Conservation (phyloP, 2,329 filamentous ascomycete genomes). For the Mycosphaerella sp. region DNA sequence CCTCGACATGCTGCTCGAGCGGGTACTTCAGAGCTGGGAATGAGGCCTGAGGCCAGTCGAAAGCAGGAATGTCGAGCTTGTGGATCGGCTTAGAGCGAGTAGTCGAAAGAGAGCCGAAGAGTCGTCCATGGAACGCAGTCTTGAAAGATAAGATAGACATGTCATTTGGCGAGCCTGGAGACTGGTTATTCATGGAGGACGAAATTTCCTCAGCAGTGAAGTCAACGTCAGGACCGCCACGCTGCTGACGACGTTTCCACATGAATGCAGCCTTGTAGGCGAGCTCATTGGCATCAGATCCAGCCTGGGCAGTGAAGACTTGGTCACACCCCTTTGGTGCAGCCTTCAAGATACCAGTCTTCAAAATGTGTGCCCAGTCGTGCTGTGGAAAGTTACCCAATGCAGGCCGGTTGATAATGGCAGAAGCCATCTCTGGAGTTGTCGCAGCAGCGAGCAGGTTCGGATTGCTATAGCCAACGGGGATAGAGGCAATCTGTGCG, state of each 20-base stretch:
- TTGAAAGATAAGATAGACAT: constrained; percentile 87
- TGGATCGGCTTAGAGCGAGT: constrained; percentile 91
- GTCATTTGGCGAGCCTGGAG: constrained; percentile 67
- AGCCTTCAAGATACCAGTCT: constrained; percentile 72
- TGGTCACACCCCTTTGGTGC: constrained; percentile 79
- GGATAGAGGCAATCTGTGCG: constrained; percentile 88
- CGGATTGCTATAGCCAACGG: constrained; percentile 88
- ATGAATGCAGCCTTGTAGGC: constrained; percentile 96
- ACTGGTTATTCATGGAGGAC: constrained; percentile 73
- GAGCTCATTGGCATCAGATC: constrained; percentile 88
- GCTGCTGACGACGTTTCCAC: constrained; percentile 75
- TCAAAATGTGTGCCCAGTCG: constrained; percentile 75
- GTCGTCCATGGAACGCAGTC: constrained; percentile 80
- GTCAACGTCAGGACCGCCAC: constrained; percentile 68
- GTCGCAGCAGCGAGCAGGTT: constrained; percentile 62
- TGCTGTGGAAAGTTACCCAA: constrained; percentile 84
- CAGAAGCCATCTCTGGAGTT: constrained; percentile 70
- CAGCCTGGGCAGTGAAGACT: constrained; percentile 84
- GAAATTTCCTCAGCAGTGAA: constrained; percentile 72
- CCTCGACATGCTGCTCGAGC: constrained; percentile 68
- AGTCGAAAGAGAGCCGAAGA: constrained; percentile 81
- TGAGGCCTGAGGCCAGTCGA: constrained; percentile 87
- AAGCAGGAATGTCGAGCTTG: constrained; percentile 90
- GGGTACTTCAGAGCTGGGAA: constrained; percentile 86
- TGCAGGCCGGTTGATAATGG: constrained; percentile 82